Evolutionary conservation across 495 filamentous ascomycete species (phyloP).

Genomic region (Friedmanniomyces simplex): DNA sequence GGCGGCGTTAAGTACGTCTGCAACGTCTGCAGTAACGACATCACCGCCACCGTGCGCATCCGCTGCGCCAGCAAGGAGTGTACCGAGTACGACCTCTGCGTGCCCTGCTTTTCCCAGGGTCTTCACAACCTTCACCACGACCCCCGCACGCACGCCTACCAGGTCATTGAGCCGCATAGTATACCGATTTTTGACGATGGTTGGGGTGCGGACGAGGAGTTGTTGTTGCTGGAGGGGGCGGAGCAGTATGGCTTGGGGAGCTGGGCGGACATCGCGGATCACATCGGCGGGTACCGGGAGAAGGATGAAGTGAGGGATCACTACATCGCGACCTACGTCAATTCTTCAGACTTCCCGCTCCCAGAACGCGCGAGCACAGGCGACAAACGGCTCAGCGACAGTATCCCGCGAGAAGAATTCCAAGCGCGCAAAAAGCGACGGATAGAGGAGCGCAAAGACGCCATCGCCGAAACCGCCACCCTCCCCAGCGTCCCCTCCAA

Average conservation of each 20-base stretch:
- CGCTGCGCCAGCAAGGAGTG: conserved; percentile 74
- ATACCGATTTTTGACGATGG: conserved; percentile 91
- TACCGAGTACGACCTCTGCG: conserved; percentile 93
- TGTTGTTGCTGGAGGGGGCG: conserved; percentile 85
- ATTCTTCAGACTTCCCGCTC: conserved; percentile 73
- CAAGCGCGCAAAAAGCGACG: conserved; percentile 87
- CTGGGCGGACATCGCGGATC: conserved; percentile 96
- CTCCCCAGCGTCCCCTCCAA: conserved; percentile 78
- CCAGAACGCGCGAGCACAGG: conserved; percentile 72
- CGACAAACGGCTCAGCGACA: conserved; percentile 63
- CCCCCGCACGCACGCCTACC: conserved; percentile 71
- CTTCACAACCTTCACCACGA: conserved; percentile 69
- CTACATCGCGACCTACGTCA: conserved; percentile 78
- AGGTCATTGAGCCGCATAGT: conserved; percentile 95
- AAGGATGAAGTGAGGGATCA: conserved; percentile 95
- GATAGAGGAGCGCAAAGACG: conserved; percentile 87
- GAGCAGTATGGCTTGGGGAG: conserved; percentile 95
- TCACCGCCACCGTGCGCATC: conserved; percentile 56
- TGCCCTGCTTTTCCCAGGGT: too few species aligned
- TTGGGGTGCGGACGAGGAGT: conserved; percentile 96
- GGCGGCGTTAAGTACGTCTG: conserved; percentile 24
- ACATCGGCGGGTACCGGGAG: conserved; percentile 86
- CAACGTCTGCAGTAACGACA: conserved; percentile 84
- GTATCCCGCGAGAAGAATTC: conserved; percentile 82
- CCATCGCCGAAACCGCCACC: conserved; percentile 69